phyloP scores from a whole-genome alignment of 75 land plant genomes.

The Ceratopteris richardii region DNA sequence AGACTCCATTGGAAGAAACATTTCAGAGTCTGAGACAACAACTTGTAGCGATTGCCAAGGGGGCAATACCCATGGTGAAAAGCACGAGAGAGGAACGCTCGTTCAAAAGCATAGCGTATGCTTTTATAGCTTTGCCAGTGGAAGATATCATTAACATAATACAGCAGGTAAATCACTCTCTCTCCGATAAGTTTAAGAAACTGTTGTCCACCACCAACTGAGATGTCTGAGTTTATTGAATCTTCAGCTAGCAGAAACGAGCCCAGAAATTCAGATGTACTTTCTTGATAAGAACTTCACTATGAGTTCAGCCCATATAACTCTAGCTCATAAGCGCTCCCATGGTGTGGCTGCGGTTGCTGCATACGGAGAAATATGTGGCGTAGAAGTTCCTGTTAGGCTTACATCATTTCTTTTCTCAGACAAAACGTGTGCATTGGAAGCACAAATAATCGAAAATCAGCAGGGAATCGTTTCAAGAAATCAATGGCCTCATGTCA shows the following conservation, averaged over 20 bases:
- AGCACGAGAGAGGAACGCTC: slow-evolving; percentile 46
- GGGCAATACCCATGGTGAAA: slow-evolving; percentile 29
- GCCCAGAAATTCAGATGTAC: slow-evolving; percentile 27
- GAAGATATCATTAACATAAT: slow-evolving; percentile 41
- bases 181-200: too few species aligned
- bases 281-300: slow-evolving; percentile 24
- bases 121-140: slow-evolving; percentile 58
- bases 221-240: too few species aligned
- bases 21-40: slow-evolving; percentile 59
- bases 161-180: neutral
- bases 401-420: slow-evolving; percentile 72
- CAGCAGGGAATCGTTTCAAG: slow-evolving; percentile 44
- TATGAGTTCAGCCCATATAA: slow-evolving; percentile 49
- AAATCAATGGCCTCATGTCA: slow-evolving; percentile 90
- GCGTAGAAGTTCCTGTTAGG: slow-evolving; percentile 52
- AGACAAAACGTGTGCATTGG: slow-evolving; percentile 67
- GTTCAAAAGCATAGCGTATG: slow-evolving; percentile 59
- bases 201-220: too few species aligned
- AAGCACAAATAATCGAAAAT: slow-evolving; percentile 42
- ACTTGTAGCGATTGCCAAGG: slow-evolving; percentile 47
- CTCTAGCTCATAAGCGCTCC: slow-evolving; percentile 80
- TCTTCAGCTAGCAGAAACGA: slow-evolving; percentile 35
- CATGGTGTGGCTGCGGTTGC: slow-evolving; percentile 88
- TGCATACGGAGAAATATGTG: slow-evolving; percentile 42
- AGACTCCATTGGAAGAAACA: slow-evolving; percentile 55